Evolutionary conservation across 2,329 filamentous ascomycete genomes (phyloP).

Genomic region (Aspergillus sp.): DNA sequence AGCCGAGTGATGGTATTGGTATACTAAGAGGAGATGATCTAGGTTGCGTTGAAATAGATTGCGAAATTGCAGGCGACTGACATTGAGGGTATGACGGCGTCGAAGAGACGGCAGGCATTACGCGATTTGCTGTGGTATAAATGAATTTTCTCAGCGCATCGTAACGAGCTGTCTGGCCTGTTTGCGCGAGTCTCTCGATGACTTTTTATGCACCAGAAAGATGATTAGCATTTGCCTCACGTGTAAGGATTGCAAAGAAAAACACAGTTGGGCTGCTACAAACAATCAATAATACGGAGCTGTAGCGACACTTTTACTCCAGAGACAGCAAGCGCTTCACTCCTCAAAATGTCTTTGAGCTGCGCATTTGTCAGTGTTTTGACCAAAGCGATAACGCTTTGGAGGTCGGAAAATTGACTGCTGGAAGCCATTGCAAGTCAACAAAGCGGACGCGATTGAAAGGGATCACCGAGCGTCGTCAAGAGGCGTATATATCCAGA

Average conservation of each 20-base stretch:
- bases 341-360: conserved; percentile 68
- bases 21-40: conserved; percentile 21
- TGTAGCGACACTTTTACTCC: conserved; percentile 84
- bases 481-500: conserved; percentile 16
- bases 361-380: conserved; percentile 57
- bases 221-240: background rate
- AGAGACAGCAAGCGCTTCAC: conserved; percentile 67
- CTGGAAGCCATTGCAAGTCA: conserved; percentile 31
- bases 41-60: conserved; percentile 19
- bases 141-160: conserved; percentile 28
- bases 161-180: conserved; percentile 20
- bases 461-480: conserved; percentile 1
- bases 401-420: conserved; percentile 35
- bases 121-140: conserved; percentile 20
- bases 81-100: conserved; percentile 20
- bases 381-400: conserved; percentile 38
- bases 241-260: conserved; percentile 1
- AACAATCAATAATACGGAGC: conserved; percentile 69
- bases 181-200: conserved; percentile 21
- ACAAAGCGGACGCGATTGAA: background rate
- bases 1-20: conserved; percentile 25
- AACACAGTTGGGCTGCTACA: conserved; percentile 34
- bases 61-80: conserved; percentile 17
- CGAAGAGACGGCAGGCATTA: conserved; percentile 21
- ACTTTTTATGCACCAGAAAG: conserved; percentile 10